Evolutionary conservation across 2,329 filamentous ascomycete genomes (phyloP), one percentile per base, ranked within the genome.

Genomic region (Sporothrix brasiliensis): DNA sequence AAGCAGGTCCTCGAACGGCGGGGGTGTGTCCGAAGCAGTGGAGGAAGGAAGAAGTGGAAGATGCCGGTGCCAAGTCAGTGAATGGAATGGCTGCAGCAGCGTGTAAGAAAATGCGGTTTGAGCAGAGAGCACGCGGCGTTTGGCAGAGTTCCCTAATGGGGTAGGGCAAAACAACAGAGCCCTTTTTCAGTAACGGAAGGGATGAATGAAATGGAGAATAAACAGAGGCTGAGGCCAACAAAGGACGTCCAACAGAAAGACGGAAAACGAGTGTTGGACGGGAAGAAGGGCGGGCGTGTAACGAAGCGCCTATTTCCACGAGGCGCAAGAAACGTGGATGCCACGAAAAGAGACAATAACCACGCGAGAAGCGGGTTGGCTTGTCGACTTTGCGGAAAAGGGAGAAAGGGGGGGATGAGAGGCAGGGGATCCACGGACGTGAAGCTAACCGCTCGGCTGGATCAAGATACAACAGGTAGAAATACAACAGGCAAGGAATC

Each of bases 381-480:
- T 24, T 14, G 61, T 30, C 16, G 50, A 49, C 52, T 34, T 27
- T 21, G 34, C 47, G 52, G 50, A n/a, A n/a, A 27, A 50, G 24
- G 21, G 21, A 34, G 50, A 30, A 27, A 50, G 24, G 21, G 21
- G 19, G 30, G 24, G 3, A 61, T 10, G 39, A 50, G 27, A 65
- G n/a, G 61, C 61, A 65, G 50, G 41, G 60, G 66, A 58, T 68
- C 53, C 52, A 47, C 66, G 66, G 47, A 47, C 52, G 66, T 68
- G 66, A 68, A 14, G 66, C 66, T 56, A 68, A 58, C 66, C 66
- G 52, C 41, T n/a, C 66, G 66, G 53, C 66, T 58, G 66, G 66
- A 58, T 58, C 52, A 7, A 58, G 21, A 67, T 44, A 54, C 30
- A 21, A 67, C 16, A 44, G 47, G 65, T 24, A 19, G 27, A 54